phyloP scores from a whole-genome alignment of 1,139 yeast genomes.

The Kodamaea sp. region DNA sequence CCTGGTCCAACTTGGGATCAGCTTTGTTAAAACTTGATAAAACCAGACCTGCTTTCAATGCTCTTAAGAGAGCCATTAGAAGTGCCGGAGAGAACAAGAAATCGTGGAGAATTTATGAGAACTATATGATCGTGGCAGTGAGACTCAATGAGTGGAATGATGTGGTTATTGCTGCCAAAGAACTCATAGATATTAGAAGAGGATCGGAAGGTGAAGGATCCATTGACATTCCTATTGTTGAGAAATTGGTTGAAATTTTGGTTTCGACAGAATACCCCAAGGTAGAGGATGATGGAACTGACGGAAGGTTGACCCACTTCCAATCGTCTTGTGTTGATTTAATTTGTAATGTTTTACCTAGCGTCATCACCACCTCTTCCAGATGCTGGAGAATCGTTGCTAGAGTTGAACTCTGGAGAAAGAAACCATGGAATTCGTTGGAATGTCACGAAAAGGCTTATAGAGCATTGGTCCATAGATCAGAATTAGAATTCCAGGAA shows the following conservation, averaged over 20 bases:
- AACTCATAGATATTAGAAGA: slow-evolving; percentile 53
- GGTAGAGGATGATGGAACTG: slow-evolving; percentile 32
- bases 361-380: slow-evolving; percentile 67
- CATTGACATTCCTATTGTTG: slow-evolving; percentile 76
- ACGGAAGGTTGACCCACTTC: slow-evolving; percentile 49
- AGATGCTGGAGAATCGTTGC: slow-evolving; percentile 85
- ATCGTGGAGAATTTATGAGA: slow-evolving; percentile 92
- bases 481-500: slow-evolving; percentile 66
- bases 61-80: slow-evolving; percentile 75
- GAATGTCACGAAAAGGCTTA: slow-evolving; percentile 87
- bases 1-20: slow-evolving; percentile 95
- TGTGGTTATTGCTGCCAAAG: slow-evolving; percentile 70
- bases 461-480: slow-evolving; percentile 65
- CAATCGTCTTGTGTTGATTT: slow-evolving; percentile 72
- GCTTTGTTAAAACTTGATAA: slow-evolving; percentile 68
- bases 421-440: slow-evolving; percentile 82
- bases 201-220: slow-evolving; percentile 60
- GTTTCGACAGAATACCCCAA: slow-evolving; percentile 53
- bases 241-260: slow-evolving; percentile 68
- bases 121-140: slow-evolving; percentile 79
- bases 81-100: slow-evolving; percentile 63
- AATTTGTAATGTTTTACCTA: slow-evolving; percentile 65
- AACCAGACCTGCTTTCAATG: slow-evolving; percentile 76
- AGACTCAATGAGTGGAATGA: slow-evolving; percentile 86
- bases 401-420: slow-evolving; percentile 84